Evolutionary conservation across 768 basidiomycete species (phyloP).

Genomic region (Tulasnella sp.): DNA sequence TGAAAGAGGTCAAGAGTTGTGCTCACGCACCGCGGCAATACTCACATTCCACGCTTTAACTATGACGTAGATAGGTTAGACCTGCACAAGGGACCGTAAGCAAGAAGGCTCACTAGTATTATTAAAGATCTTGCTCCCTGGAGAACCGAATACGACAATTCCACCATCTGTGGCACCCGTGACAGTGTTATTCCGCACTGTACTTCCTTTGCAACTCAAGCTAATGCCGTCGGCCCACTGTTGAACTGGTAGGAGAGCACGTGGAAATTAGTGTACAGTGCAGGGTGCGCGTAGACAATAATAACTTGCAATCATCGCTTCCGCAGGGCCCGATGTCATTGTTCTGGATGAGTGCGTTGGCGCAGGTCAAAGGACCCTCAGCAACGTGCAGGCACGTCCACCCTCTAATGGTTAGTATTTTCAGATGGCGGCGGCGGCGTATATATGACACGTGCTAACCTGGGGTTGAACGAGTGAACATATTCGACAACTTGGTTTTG

Average conservation of each 20-base stretch:
- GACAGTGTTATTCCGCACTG: conserved; percentile 56
- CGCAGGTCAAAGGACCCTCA: conserved; percentile 56
- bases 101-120: conserved; percentile 38
- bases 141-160: conserved; percentile 65
- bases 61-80: not conserved
- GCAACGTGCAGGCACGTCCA: conserved; percentile 76
- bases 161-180: conserved; percentile 67
- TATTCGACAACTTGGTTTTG: conserved; percentile 61
- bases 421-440: too few species aligned
- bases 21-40: not conserved
- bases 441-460: too few species aligned
- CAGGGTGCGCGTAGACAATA: not conserved
- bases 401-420: too few species aligned
- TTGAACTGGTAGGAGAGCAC: conserved; percentile 32
- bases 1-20: not conserved
- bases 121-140: conserved; percentile 58
- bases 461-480: conserved; percentile 60
- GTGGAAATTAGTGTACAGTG: not conserved
- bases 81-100: not conserved
- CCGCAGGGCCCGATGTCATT: conserved; percentile 76
- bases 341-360: conserved; percentile 52
- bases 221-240: conserved; percentile 80
- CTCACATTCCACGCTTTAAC: not conserved
- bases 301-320: conserved; percentile 28
- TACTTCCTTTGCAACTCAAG: conserved; percentile 48